A percentile compares a stretch with the other conserved stretches of the same genome.
phyloP scores from a whole-genome alignment of 768 basidiomycete genomes.

The Lactifluus rugatus region DNA sequence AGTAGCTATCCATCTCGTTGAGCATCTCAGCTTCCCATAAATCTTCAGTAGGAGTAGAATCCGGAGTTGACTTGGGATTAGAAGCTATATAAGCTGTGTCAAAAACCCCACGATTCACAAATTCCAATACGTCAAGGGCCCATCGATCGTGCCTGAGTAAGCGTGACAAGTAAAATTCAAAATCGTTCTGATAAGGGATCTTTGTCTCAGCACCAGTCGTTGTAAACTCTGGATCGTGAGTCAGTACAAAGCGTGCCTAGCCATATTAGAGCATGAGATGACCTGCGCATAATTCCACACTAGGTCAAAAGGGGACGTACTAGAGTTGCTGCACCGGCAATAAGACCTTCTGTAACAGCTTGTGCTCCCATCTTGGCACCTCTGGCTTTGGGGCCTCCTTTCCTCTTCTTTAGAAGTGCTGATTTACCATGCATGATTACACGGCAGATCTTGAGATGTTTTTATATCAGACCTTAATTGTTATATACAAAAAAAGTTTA shows the following conservation, averaged over 20 bases:
- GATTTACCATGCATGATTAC: too few relatives aligned
- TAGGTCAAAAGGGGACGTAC: neutral
- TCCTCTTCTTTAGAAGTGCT: neutral
- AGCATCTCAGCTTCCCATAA: neutral
- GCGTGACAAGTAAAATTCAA: neutral
- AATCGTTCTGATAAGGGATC: neutral
- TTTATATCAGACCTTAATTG: neutral
- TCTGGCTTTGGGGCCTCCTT: neutral
- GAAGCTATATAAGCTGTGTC: neutral
- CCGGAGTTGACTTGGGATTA: neutral
- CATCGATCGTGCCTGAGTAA: neutral
- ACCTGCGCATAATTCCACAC: neutral
- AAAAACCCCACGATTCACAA: neutral
- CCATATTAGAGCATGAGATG: neutral
- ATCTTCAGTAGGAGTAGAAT: neutral
- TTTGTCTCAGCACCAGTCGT: neutral
- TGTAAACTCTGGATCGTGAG: neutral
- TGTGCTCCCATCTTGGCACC: neutral
- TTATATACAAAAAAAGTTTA: neutral
- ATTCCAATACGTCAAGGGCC: neutral
- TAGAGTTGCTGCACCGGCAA: neutral
- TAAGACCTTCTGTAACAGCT: neutral
- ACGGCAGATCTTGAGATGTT: neutral
- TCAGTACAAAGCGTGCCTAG: neutral
- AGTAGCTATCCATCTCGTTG: neutral